A percentile compares a stretch with the other conserved stretches of the same genome.
Conservation (phyloP, 768 basidiomycete genomes). For the Mycena sanguinolenta region DNA sequence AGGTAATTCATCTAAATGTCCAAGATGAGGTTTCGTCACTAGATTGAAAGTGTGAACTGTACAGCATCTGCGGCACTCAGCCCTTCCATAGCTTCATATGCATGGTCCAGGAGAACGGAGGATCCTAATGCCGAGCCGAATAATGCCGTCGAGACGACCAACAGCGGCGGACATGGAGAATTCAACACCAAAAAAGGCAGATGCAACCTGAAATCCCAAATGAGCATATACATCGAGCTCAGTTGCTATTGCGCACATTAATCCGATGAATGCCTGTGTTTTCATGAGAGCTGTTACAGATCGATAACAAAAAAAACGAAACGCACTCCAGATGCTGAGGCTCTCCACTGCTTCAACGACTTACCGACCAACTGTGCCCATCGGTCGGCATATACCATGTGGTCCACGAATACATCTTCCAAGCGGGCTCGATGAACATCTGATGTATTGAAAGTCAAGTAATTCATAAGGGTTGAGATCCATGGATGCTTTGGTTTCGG, state of each 20-base stretch:
- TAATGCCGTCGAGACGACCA: slow-evolving; percentile 46
- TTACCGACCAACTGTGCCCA: slow-evolving; percentile 63
- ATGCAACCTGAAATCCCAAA: slow-evolving; percentile 47
- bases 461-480: slow-evolving; percentile 51
- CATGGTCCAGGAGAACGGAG: slow-evolving; percentile 50
- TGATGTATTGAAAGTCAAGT: slow-evolving; percentile 60
- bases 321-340: slow-evolving; percentile 54
- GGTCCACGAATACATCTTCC: slow-evolving; percentile 66
- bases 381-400: slow-evolving; percentile 64
- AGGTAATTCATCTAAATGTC: slow-evolving; percentile 51
- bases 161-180: slow-evolving; percentile 43
- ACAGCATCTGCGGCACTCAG: slow-evolving; percentile 57
- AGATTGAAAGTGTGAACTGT: slow-evolving; percentile 34
- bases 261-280: slow-evolving; percentile 26
- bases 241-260: slow-evolving; percentile 12
- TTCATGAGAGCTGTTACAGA: slow-evolving; percentile 37
- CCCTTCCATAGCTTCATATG: slow-evolving; percentile 52
- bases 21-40: slow-evolving; percentile 4
- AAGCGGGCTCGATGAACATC: slow-evolving; percentile 54
- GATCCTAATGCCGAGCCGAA: slow-evolving; percentile 51
- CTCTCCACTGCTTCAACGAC: slow-evolving; percentile 64
- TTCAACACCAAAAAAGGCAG: slow-evolving; percentile 47
- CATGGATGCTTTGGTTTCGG: slow-evolving; percentile 49
- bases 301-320: background rate
- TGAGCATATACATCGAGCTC: background rate